Evolutionary conservation across 345 rosid species (phyloP), one percentile per base, ranked within the genome.

Genomic region (Camelina laxa): DNA sequence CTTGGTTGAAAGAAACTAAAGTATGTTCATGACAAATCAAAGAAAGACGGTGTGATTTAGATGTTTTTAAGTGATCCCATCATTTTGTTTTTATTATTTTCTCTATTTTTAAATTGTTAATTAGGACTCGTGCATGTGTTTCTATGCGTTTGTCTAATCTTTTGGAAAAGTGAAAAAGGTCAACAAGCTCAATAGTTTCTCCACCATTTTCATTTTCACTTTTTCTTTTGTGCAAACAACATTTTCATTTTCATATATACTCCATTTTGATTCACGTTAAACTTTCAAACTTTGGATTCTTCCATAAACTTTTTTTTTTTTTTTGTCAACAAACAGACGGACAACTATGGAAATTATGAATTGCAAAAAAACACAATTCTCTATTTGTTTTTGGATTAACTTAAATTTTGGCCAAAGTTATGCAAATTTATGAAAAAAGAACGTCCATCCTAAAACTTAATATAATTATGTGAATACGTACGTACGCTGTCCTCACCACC

Each of bases 111-210:
- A 47, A 57, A 53, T 35, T 60, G 62, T 73, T 31, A 59, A 51
- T 47, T 67, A 78, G 33, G 59, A 72, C 69, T 72, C 69, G 58
- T 78, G 81, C 81, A 78, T 78, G 81, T 78, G 81, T 78, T 67
- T 49, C 24, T 57, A 59, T 65, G 77, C 69, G 44, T 66, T 59
- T 77, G 77, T 72, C 69, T 63, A 72, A 59, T 51, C 73, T 72
- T 72, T 33, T 60, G 51, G 57, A 72, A 59, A 78, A 42, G 61
- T 51, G 15, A 20, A 16, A 59, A 78, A 72, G 64, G 81, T 66
- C 81, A 78, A 60, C 69, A 78, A 58, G 77, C 73, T 58, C 77
- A 60, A 72, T 60, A 72, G 74, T 73, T 67, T 60, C 58, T 72
- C 77, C 81, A 72, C 81, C 39, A 66, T 72, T 55, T 77, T 27